Base-by-base conservation (phyloP, 73 alveolate species). In the Urostyla sp. region DNA sequence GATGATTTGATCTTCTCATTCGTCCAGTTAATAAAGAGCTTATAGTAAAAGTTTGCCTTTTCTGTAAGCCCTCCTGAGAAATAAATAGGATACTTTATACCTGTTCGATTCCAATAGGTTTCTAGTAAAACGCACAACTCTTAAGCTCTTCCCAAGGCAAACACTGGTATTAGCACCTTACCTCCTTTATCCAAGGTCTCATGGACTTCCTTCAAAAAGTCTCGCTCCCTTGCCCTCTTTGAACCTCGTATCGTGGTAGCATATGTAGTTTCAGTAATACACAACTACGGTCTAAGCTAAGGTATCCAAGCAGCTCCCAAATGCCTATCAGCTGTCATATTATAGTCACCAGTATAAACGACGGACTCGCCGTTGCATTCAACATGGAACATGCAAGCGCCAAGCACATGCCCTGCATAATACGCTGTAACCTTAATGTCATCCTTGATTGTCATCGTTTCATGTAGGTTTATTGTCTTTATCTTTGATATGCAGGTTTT, bases 391-490 rank as follows among this genome's bases (percentile, higher is more conserved):
- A 96, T 94, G 67, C 91, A 90, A n/a, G 99, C 99, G 11, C 99
- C 99, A 26, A 97, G 91, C 21, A 98, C 98, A 86, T 98, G 99
- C 0, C 99, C 99, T n/a, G 99, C 99, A 80, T 97, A 97, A 90
- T 91, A 96, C n/a, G 99, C 95, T 24, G 97, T 95, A 28, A 96
- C 91, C 74, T 92, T 89, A 11, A 95, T 88, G 18, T 52, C 85
- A 18, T 90, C 89, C 38, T 86, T 86, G 0, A 87, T 37, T 20
- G 76, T 66, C 38, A 13, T 37, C 21, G 94, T 87, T 58, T 79
- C 91, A 50, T 78, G 84, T 4, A 79, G 69, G 16, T 79, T 51
- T 58, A 85, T 75, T 21, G 90, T 85, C 26, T 50, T 69, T 37
- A 72, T 82, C 75, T 82, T 72, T 1, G 45, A 13, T 16, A 50